Evolutionary conservation across 108 stramenopile genomes (phyloP).

Genomic region (Skeletonema potamos): DNA sequence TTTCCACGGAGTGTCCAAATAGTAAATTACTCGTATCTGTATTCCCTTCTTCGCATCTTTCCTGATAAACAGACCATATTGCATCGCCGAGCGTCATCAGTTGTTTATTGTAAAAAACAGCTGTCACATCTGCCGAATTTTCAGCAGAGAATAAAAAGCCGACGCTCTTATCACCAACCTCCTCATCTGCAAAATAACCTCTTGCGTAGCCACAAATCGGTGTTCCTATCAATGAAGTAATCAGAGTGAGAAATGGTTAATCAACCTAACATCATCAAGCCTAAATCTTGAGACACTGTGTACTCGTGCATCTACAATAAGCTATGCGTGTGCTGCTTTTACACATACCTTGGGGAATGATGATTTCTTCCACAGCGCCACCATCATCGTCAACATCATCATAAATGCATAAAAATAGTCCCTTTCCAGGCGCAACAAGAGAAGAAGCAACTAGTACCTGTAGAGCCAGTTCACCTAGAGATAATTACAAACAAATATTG

Average conservation of each 20-base stretch:
- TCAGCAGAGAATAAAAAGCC: neutral
- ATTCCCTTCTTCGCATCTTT: constrained; percentile 2
- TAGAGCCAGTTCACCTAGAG: neutral
- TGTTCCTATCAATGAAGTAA: neutral
- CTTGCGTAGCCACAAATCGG: constrained; percentile 5
- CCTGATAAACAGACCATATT: constrained; percentile 1
- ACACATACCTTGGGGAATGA: constrained; percentile 6
- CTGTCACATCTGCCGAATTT: neutral
- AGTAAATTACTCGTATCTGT: neutral
- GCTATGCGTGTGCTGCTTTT: too few relatives aligned
- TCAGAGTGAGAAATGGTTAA: neutral
- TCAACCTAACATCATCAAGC: too few relatives aligned
- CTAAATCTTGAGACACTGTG: too few relatives aligned
- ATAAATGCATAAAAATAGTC: constrained; percentile 9
- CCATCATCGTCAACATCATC: neutral
- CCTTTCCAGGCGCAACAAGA: constrained; percentile 1
- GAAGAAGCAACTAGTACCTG: constrained; percentile 4
- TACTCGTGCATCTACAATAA: too few relatives aligned
- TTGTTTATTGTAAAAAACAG: constrained; percentile 14
- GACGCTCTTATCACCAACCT: constrained; percentile 4
- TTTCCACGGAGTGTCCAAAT: constrained; percentile 3
- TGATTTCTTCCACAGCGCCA: constrained; percentile 3
- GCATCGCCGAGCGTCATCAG: neutral
- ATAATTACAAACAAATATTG: neutral
- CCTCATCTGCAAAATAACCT: constrained; percentile 4